Evolutionary conservation across 140 eudicot species (phyloP), one percentile per base, ranked within the genome.

Genomic region (Ambrosia hybrid): DNA sequence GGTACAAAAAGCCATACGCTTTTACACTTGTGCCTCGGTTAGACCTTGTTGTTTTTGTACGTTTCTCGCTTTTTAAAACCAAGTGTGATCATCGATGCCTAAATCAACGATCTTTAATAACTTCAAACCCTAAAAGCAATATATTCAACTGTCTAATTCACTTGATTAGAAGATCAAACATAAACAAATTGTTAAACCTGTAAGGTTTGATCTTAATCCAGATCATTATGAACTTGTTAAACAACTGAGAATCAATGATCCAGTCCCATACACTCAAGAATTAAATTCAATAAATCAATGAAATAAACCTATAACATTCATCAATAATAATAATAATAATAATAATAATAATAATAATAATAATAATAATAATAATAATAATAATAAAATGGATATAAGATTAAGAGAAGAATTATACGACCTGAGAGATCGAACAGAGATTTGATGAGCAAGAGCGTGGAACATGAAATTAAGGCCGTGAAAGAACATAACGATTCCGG

Each of bases 391-490:
- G 6, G 8, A 57, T 57, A 21, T 1, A 12, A 15, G 73, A 34
- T 26, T 13, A 30, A 21, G 33, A 34, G 39, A 73, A 5, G 9
- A 48, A 45, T 0, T 5, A 8, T 65, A 86, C 26, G 26, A 21
- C 96, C 96, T 89, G 81, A 89, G 77, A 16, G 87, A 67, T 61
- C 89, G 86, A 68, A 84, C 37, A 26, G 89, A 81, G 51, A 84
- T 43, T 51, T 79, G 89, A 63, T 77, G 79, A 75, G 79, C 71
- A 3, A 89, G 77, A 72, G 87, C 86, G 16, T 84, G 96, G 73
- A 86, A 89, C 78, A 89, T 59, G 85, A 83, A 86, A 76, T 89
- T 85, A 67, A 79, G 76, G 11, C 96, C 92, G 62, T 89, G 96
- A 68, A 86, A 73, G 72, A 89, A 84, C 86, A 86, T 74, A 21